phyloP scores from a whole-genome alignment of 352 stramenopile species.

The Phytophthora colocasiae region DNA sequence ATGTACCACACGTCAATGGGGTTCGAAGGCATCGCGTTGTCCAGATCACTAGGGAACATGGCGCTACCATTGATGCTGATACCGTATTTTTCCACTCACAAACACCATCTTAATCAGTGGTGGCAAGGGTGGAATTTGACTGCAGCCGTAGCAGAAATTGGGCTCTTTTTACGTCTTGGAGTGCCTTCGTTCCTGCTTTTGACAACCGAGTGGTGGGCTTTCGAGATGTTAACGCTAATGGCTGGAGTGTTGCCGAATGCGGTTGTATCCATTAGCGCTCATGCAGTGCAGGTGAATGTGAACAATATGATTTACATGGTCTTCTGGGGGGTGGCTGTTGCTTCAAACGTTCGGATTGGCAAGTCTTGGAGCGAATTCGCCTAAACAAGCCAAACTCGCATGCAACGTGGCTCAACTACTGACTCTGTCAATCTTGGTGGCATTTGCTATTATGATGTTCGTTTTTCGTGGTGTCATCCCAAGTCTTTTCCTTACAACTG shows the following conservation, averaged over 20 bases:
- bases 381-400: conserved; percentile 52
- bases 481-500: conserved; percentile 49
- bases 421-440: conserved; percentile 34
- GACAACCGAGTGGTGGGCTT: conserved; percentile 81
- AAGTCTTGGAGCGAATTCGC: conserved; percentile 76
- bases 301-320: conserved; percentile 78
- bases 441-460: conserved; percentile 49
- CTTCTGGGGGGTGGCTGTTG: conserved; percentile 69
- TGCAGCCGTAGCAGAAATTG: conserved; percentile 52
- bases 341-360: conserved; percentile 75
- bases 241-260: conserved; percentile 65
- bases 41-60: conserved; percentile 63
- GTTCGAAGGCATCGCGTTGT: conserved; percentile 77
- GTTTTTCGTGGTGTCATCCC: conserved; percentile 51
- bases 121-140: conserved; percentile 73
- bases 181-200: conserved; percentile 70
- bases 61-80: conserved; percentile 56
- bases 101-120: conserved; percentile 38
- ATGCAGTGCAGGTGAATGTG: conserved; percentile 78
- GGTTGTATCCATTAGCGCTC: conserved; percentile 72
- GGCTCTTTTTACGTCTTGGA: conserved; percentile 68
- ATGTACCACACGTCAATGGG: conserved; percentile 74
- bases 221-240: conserved; percentile 77
- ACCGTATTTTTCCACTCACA: conserved; percentile 56
- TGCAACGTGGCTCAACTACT: conserved; percentile 51